Percentiles rank a stretch among this genome's conserved stretches.
Conservation (phyloP, 768 basidiomycete species). For the Phlebiopsis gigantea region DNA sequence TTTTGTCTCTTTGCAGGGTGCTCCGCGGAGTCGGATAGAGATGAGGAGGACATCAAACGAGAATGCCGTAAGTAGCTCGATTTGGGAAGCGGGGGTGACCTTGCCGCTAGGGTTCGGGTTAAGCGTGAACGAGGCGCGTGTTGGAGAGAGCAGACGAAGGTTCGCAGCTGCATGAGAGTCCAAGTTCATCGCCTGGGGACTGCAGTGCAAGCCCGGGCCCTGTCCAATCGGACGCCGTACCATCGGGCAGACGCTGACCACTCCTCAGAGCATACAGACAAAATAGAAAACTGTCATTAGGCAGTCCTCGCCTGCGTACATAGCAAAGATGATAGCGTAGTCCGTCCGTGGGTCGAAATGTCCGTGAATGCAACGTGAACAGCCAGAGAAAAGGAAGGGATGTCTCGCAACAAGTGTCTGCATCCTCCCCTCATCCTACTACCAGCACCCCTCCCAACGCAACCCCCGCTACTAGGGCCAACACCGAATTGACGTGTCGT, state of each 20-base stretch:
- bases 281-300: neutral
- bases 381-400: neutral
- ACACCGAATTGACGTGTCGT: slow-evolving; percentile 38
- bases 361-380: neutral
- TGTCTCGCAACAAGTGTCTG: neutral
- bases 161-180: neutral
- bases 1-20: slow-evolving; percentile 37
- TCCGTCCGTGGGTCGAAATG: slow-evolving; percentile 1
- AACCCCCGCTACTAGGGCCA: slow-evolving; percentile 41
- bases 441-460: slow-evolving; percentile 44
- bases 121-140: neutral
- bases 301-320: neutral
- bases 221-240: neutral
- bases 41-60: slow-evolving; percentile 14
- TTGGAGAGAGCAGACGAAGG: neutral
- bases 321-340: slow-evolving; percentile 2
- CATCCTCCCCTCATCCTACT: slow-evolving; percentile 30
- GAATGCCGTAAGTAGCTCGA: neutral
- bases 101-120: neutral
- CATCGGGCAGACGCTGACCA: neutral
- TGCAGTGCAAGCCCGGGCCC: neutral
- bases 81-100: neutral
- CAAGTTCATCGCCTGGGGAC: neutral
- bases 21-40: slow-evolving; percentile 4
- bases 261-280: neutral